Conservation (phyloP, 2,329 filamentous ascomycete genomes). For the Phoma sp. region DNA sequence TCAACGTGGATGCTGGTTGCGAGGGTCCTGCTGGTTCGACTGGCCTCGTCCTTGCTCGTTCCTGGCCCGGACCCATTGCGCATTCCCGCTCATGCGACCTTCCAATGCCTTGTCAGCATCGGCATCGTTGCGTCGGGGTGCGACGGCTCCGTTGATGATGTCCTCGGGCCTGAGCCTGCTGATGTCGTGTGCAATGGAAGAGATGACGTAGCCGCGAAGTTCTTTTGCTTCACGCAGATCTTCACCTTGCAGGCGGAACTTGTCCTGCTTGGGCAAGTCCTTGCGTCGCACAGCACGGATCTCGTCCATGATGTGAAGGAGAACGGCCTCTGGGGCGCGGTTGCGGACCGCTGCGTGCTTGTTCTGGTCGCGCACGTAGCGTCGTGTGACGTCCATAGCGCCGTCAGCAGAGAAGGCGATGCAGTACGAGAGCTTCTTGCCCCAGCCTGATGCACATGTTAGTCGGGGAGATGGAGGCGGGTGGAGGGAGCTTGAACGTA, state of each 20-base stretch:
- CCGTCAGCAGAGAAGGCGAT: conserved; percentile 94
- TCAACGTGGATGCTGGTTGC: conserved; percentile 49
- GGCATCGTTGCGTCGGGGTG: conserved; percentile 46
- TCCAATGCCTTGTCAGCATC: conserved; percentile 58
- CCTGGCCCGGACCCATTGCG: conserved; percentile 46
- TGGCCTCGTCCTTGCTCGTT: conserved; percentile 45
- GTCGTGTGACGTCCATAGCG: conserved; percentile 70
- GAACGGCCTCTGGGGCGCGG: conserved; percentile 84
- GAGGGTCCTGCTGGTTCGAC: conserved; percentile 47
- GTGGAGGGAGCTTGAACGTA: conserved; percentile 46
- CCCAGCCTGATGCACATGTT: conserved; percentile 68
- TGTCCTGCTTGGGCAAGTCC: conserved; percentile 85
- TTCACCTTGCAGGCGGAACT: conserved; percentile 80
- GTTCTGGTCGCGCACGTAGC: conserved; percentile 71
- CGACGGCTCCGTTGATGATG: conserved; percentile 37
- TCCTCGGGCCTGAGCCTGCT: conserved; percentile 67
- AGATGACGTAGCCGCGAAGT: conserved; percentile 75
- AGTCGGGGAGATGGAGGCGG: conserved; percentile 3
- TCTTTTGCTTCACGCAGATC: conserved; percentile 78
- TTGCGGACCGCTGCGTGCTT: conserved; percentile 77
- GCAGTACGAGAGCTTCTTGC: conserved; percentile 95
- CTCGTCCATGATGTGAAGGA: conserved; percentile 90
- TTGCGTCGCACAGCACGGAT: conserved; percentile 83
- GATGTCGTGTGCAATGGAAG: conserved; percentile 75
- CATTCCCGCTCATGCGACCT: conserved; percentile 49